Evolutionary conservation across 1,139 yeast genomes (phyloP).

Genomic region (Yamadazyma diospyri): DNA sequence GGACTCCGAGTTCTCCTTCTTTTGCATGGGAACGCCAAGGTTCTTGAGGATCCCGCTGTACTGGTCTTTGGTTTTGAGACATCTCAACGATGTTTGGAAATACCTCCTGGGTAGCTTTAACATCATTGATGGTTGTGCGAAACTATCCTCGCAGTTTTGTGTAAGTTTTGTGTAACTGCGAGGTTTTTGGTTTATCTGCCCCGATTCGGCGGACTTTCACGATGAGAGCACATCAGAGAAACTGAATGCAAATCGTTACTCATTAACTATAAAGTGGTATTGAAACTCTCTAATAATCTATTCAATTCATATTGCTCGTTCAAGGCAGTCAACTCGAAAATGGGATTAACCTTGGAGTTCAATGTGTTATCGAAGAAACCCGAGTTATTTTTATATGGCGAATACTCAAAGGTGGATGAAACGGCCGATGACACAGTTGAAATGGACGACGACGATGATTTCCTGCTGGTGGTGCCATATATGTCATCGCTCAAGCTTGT

Average conservation of each 20-base stretch:
- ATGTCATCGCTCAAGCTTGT: conserved; percentile 1
- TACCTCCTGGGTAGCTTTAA: conserved; percentile 1
- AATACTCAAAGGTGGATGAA: conserved; percentile 1
- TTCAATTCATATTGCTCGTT: conserved; percentile 41
- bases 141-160: background rate
- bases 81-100: background rate
- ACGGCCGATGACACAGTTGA: conserved; percentile 1
- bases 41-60: conserved; percentile 9
- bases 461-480: conserved; percentile 4
- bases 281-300: conserved; percentile 23
- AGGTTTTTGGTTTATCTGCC: background rate
- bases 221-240: background rate
- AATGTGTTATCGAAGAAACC: conserved; percentile 4
- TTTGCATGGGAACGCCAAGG: conserved; percentile 5
- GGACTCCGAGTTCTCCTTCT: background rate
- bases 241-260: conserved; percentile 3
- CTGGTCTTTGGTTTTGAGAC: conserved; percentile 5
- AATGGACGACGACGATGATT: conserved; percentile 4
- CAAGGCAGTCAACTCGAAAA: conserved; percentile 39
- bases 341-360: conserved; percentile 29
- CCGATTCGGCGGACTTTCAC: background rate
- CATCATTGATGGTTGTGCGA: background rate
- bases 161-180: background rate
- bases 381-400: conserved; percentile 2
- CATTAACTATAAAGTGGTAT: conserved; percentile 6